Percentiles rank a stretch among this genome's conserved stretches.
These are phyloP conservation scores for Candida nemodendra DNA, from an alignment of 805 yeast genomes.

Conservation along the genomic window DNA sequence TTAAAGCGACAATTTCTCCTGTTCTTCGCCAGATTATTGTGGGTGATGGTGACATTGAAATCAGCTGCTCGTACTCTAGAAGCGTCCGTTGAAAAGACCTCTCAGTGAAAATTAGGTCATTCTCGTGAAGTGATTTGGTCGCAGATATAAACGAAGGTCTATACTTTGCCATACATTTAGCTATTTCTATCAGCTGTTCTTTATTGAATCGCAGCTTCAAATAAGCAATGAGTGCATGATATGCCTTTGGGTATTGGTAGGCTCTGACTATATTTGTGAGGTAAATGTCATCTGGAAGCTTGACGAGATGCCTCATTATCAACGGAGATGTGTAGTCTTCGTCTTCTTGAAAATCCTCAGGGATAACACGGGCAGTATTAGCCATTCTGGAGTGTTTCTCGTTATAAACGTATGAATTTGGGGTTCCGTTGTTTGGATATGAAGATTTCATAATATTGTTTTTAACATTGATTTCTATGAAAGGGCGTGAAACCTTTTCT, in stretches of 20 bases:
- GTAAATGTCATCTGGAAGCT: slow-evolving; percentile 49
- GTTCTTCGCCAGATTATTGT: slow-evolving; percentile 85
- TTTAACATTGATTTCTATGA: slow-evolving; percentile 28
- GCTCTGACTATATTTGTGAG: slow-evolving; percentile 42
- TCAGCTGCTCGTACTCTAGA: slow-evolving; percentile 55
- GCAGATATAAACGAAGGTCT: slow-evolving; percentile 78
- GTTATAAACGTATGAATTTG: slow-evolving; percentile 46
- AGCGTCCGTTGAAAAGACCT: slow-evolving; percentile 55
- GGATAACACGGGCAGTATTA: slow-evolving; percentile 44
- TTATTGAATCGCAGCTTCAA: slow-evolving; percentile 50
- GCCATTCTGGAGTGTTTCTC: slow-evolving; percentile 52
- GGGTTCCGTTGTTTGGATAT: slow-evolving; percentile 32
- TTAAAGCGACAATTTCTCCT: slow-evolving; percentile 78
- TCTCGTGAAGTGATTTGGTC: slow-evolving; percentile 68
- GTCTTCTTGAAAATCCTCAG: slow-evolving; percentile 39
- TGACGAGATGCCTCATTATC: slow-evolving; percentile 54
- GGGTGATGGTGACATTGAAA: slow-evolving; percentile 67
- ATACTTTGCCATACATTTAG: slow-evolving; percentile 60
- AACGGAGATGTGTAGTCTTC: slow-evolving; percentile 56
- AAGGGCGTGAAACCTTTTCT: slow-evolving; percentile 28
- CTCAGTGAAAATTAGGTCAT: slow-evolving; percentile 64
- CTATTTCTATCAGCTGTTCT: slow-evolving; percentile 39
- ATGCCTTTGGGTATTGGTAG: slow-evolving; percentile 62
- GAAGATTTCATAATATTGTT: slow-evolving; percentile 31
- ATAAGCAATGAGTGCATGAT: slow-evolving; percentile 58